Base-by-base conservation (phyloP, 208 protist genomes). In the Eutreptiella sp. region DNA sequence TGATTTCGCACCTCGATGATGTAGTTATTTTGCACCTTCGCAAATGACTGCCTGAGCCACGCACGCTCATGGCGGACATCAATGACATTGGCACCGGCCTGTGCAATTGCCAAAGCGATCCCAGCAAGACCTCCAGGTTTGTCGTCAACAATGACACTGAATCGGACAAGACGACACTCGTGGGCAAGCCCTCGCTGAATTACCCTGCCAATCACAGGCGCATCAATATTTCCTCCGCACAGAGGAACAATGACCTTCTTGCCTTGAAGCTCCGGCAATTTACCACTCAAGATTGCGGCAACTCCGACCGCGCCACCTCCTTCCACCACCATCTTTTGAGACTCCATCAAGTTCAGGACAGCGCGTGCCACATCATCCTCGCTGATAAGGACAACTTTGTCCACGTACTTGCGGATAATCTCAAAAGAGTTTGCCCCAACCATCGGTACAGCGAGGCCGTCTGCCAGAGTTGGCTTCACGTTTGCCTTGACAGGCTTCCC, bases 181-280 rank as follows among this genome's bases (percentile, higher is more conserved):
- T 72, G 66, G 48, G 83, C 79, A 14, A 93, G 77, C 36, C 83
- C 87, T 3, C 82, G 70, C 55, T 92, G 83, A 54, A 92, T 88
- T 28, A 88, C 74, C 34, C 85, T 73, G 21, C 84, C 85, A 5
- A 93, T 70, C 39, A 92, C 41, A 0, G 74, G 84, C 33, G 85
- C 78, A 73, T 93, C 87, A 43, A 93, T 92, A 72, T 94, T 94
- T 27, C 85, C 85, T 41, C 87, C 89, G 23, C 80, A 90, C 14
- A 93, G 77, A 27, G 88, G 60, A 19, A 80, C 70, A 16, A 86
- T 70, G 0, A 92, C 80, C 48, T 78, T 80, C 69, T 84, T 90
- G 14, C 74, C 79, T 48, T 71, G 53, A 9, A 80, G 54, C 41
- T 80, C 62, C 32, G 68, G 63, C 5, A 89, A 65, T 50, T 75